These are phyloP conservation scores for Pistacia integerrima DNA, from an alignment of 345 rosid species.

Conservation along the genomic window DNA sequence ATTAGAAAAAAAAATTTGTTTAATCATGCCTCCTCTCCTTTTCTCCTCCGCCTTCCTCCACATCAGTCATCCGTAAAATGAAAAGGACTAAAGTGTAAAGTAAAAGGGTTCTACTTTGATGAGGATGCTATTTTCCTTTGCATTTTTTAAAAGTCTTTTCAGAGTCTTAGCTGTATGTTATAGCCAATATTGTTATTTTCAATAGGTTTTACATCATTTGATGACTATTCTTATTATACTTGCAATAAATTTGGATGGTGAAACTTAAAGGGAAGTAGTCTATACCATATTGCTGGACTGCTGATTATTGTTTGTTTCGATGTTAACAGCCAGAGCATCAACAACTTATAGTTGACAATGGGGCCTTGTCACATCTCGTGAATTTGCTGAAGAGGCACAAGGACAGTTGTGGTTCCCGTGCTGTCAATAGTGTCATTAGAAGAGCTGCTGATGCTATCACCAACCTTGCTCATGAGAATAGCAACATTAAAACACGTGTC, in stretches of 20 bases:
- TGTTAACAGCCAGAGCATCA: slow-evolving; percentile 96
- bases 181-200: neutral
- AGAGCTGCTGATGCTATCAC: slow-evolving; percentile 99
- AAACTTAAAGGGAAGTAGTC: neutral
- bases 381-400: slow-evolving; percentile 73
- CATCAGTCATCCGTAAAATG: neutral
- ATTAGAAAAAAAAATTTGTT: neutral
- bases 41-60: neutral
- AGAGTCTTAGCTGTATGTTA: neutral
- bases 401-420: slow-evolving; percentile 63
- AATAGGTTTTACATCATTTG: slow-evolving; percentile 3
- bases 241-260: neutral
- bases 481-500: slow-evolving; percentile 92
- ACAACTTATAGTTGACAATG: slow-evolving; percentile 87
- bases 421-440: slow-evolving; percentile 86
- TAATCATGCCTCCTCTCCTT: neutral
- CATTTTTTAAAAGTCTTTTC: neutral
- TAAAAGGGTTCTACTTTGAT: neutral
- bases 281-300: slow-evolving; percentile 1
- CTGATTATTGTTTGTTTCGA: slow-evolving; percentile 23
- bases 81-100: neutral
- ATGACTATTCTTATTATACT: neutral
- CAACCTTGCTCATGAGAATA: slow-evolving; percentile 97
- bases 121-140: neutral
- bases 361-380: slow-evolving; percentile 86